Base-by-base conservation (phyloP, 2,329 filamentous ascomycete species). In the Penicillium sp. region DNA sequence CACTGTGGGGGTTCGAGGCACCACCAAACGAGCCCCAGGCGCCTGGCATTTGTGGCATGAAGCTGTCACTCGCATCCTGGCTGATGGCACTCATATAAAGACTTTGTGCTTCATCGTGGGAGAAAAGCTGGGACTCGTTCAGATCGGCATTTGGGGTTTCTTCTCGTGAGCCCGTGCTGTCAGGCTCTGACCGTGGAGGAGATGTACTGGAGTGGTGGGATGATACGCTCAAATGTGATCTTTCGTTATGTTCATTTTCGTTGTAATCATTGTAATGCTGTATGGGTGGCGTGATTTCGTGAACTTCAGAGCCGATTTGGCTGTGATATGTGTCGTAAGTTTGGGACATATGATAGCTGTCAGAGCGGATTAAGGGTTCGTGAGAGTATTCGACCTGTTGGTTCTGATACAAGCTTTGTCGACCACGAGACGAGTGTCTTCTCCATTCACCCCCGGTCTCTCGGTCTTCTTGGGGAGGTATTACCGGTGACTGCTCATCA, bases 11-110 rank as follows among this genome's bases (percentile, higher is more conserved):
- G 41, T 49, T 43, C 25, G 55, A 27, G 49, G 62, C 33, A 35
- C 64, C 61, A 29, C 65, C 69, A 8, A 68, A 68, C 15, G 69
- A 72, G 39, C 71, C 71, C 77, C 77, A 79, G 38, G 70, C 77
- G 8, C 78, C 78, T 17, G 78, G 78, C 58, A 79, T 77, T 45
- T 67, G 66, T 5, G 69, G 71, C 29, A 67, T 60, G 44, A 73
- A 71, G 49, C 66, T 68, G 29, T 59, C 62, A 51, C 59, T 66
- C 21, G 57, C 70, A 10, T 69, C 70, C 38, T 76, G 73, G 57
- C 82, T 85, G 55, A 86, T 77, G 12, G 83, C 85, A 68, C 86
- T 81, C 78, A 81, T 79, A 57, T 81, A 81, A 72, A 81, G 76
- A 61, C 79, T 81, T 55, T 79, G 73, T n/a, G 79, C 79, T 65